Evolutionary conservation across 2,329 filamentous ascomycete genomes (phyloP), one percentile per base, ranked within the genome.

Genomic region (Ilyonectria robusta): DNA sequence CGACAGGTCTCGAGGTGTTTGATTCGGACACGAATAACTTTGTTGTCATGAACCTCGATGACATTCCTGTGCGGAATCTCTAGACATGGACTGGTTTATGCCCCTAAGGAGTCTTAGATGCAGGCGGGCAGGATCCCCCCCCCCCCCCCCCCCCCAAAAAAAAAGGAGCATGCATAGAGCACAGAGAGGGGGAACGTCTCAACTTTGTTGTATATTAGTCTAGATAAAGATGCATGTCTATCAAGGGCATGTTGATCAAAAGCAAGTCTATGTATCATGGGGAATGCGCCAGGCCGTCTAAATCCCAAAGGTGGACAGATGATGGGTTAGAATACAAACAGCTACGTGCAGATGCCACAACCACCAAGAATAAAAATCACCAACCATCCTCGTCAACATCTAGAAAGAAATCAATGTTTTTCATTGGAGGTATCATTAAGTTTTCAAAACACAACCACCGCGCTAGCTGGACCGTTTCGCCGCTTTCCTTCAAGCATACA

Each of bases 341-440:
- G 35, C 48, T 71, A 71, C 48, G 62, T 57, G 60, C 53, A 64
- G 31, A 50, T 69, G 68, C 19, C 46, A 61, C 40, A 63, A 70
- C 55, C 67, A 46, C 29, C 26, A 35, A 19, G 47, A 33, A 55
- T 23, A 40, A 35, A 7, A 35, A 7, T 51, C 55, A 42, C 48
- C 53, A 29, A 46, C 48, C 51, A 31, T 40, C 33, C 57, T 48
- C 35, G 47, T 46, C 6, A 54, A 59, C 5, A 37, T 53, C 42
- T 47, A 51, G 23, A 61, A 51, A 57, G 59, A 65, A 74, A 68
- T 72, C 63, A 63, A 69, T 65, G 59, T 44, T 69, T 69, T 70
- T 71, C 67, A 72, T 73, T 70, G 68, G 70, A 77, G 77, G 77
- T 78, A 78, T 78, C 77, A 77, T 78, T 72, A 72, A 74, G 67